Percentiles rank a stretch among this genome's conserved stretches.
Evolutionary conservation across 2,329 filamentous ascomycete genomes (phyloP).

Genomic region (Paracorniculantispora psalliotae): DNA sequence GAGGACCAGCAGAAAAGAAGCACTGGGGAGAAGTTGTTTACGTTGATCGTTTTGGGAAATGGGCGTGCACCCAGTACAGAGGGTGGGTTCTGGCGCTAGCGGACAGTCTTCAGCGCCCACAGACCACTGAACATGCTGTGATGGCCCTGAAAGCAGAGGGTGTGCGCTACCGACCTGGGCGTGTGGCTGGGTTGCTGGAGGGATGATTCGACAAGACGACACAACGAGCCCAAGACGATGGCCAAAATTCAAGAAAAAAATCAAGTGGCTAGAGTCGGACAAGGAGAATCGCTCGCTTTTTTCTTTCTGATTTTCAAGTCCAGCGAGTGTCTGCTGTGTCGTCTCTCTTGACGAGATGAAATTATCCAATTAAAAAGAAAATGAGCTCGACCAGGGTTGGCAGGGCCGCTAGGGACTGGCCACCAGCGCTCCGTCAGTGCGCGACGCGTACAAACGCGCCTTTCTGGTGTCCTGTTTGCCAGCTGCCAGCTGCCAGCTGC

Average conservation of each 20-base stretch:
- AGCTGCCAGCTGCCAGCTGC: conserved; percentile 6
- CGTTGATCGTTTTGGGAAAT: conserved; percentile 13
- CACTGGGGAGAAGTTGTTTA: conserved; percentile 7
- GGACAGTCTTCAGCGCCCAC: background rate
- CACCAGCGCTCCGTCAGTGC: background rate
- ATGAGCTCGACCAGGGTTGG: background rate
- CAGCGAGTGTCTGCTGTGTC: background rate
- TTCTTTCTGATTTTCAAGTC: background rate
- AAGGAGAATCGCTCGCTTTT: background rate
- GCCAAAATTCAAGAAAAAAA: background rate
- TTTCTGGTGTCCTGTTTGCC: background rate
- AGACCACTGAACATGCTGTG: background rate
- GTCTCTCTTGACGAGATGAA: background rate
- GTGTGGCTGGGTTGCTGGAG: background rate
- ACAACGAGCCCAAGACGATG: too few relatives aligned
- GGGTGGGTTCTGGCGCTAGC: background rate
- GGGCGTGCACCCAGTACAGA: background rate
- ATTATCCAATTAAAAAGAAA: background rate
- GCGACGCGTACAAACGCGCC: conserved; percentile 8
- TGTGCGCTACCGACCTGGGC: background rate
- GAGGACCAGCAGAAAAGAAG: too few relatives aligned
- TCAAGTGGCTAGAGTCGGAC: background rate
- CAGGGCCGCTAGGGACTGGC: background rate
- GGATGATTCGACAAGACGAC: too few relatives aligned
- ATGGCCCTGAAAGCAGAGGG: background rate